Evolutionary conservation across 305 asterid species (phyloP).

Genomic region (Fraxinus velutina): DNA sequence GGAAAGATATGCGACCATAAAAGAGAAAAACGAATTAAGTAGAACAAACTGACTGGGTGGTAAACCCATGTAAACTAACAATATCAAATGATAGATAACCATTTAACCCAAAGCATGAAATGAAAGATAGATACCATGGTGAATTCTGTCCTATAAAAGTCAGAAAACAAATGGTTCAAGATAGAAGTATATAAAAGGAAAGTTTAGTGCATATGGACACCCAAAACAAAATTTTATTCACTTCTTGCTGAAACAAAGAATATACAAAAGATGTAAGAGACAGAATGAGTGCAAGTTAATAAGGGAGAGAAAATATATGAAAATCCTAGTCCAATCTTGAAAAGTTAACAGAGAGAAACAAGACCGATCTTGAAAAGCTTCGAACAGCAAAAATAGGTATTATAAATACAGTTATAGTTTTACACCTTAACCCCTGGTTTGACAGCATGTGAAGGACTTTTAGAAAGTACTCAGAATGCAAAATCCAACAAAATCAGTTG

Average conservation of each 20-base stretch:
- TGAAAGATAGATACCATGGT: neutral
- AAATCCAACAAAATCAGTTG: neutral
- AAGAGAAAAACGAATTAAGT: neutral
- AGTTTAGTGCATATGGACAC: slow-evolving; percentile 8
- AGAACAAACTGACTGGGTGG: neutral
- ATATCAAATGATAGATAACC: slow-evolving; percentile 7
- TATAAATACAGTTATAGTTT: neutral
- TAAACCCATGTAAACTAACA: slow-evolving; percentile 4
- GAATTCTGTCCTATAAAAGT: neutral
- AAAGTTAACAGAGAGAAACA: neutral
- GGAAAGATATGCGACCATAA: neutral
- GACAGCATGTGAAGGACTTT: neutral
- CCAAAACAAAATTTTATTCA: neutral
- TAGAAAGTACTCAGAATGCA: neutral
- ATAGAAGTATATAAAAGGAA: neutral
- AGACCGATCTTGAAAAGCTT: neutral
- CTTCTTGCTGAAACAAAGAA: slow-evolving; percentile 1
- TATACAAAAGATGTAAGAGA: neutral
- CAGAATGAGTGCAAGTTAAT: neutral
- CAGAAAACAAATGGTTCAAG: neutral
- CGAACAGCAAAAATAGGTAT: neutral
- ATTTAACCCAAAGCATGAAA: neutral
- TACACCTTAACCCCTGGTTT: neutral
- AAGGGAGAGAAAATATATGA: neutral
- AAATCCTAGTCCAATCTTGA: neutral